Base-by-base conservation (phyloP, 495 filamentous ascomycete species). In the Penicillium riverlandense region DNA sequence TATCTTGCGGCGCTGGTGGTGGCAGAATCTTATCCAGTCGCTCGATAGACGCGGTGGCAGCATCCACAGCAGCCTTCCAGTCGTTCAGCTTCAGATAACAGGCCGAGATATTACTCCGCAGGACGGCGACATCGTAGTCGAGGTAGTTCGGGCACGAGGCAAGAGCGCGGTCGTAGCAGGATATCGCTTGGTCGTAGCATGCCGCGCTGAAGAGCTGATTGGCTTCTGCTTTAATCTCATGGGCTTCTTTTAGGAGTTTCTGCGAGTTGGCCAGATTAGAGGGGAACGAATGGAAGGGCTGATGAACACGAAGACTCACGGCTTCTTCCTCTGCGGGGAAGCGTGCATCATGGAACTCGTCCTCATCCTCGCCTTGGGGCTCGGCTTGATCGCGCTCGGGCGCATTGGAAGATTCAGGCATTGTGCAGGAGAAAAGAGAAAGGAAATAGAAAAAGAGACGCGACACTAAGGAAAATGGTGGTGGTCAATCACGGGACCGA, bases 31-130 rank as follows among this genome's bases (percentile, higher is more conserved):
- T 74, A 40, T 85, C 82, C 11, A 96, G 64, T 2, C 76, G 71
- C 12, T 91, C 84, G 4, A 98, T 60, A 14, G 87, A 83, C 6
- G 77, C 69, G 0, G 78, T 85, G 11, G 92, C 91, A 13, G 76
- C 67, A 29, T 83, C 82, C 35, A 90, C 72, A 6, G 88, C 86
- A 8, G 83, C 81, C 48, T 92, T 92, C 83, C 89, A 96, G 46
- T 91, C 85, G 37, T 82, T 74, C 2, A 96, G 70, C 59, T 94
- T 94, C 47, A 96, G 57, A 48, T 95, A 82, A 57, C 88, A 95
- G n/a, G 89, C 92, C 4, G 91, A 75, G 46, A 96, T 80, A 67
- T 97, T 97, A 63, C 82, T 85, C 29, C 80, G 82, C 10, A 96
- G 73, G 9, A 95, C 86, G 14, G 92, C 89, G 53, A 91, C 71